A percentile compares a stretch with the other conserved stretches of the same genome.
Conservation (phyloP, 768 basidiomycete species). For the Lentinus tigrinus region DNA sequence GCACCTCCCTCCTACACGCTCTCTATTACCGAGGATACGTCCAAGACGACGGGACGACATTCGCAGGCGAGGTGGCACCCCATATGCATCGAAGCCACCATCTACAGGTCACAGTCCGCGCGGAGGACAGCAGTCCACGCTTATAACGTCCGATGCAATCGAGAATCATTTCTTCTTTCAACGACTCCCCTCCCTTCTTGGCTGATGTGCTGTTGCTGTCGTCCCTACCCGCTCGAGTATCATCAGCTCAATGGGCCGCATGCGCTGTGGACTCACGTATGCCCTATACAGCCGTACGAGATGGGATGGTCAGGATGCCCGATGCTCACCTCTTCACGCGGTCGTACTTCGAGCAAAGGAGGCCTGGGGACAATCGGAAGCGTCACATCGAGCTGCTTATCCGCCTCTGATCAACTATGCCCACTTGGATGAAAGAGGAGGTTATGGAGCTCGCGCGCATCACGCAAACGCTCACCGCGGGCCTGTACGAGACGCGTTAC, state of each 20-base stretch:
- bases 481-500: conserved; percentile 24
- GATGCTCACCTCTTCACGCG: conserved; percentile 30
- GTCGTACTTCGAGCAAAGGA: conserved; percentile 30
- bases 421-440: conserved; percentile 17
- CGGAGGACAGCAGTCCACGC: not conserved
- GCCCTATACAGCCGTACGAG: conserved; percentile 28
- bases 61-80: not conserved
- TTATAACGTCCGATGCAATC: not conserved
- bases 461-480: conserved; percentile 18
- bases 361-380: conserved; percentile 23
- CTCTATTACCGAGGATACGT: conserved; percentile 8
- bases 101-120: not conserved
- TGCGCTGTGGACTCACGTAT: conserved; percentile 32
- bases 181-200: conserved; percentile 21
- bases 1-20: conserved; percentile 12
- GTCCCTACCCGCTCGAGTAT: conserved; percentile 25
- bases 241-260: conserved; percentile 22
- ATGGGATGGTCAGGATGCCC: not conserved
- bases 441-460: conserved; percentile 9
- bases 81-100: not conserved
- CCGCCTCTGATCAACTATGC: conserved; percentile 23
- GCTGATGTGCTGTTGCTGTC: conserved; percentile 23
- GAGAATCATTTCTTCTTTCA: conserved; percentile 25
- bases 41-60: conserved; percentile 3
- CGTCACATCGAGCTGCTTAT: conserved; percentile 26